phyloP scores from a whole-genome alignment of 257 asterid genomes.

The Dorcoceras hygrometricum region DNA sequence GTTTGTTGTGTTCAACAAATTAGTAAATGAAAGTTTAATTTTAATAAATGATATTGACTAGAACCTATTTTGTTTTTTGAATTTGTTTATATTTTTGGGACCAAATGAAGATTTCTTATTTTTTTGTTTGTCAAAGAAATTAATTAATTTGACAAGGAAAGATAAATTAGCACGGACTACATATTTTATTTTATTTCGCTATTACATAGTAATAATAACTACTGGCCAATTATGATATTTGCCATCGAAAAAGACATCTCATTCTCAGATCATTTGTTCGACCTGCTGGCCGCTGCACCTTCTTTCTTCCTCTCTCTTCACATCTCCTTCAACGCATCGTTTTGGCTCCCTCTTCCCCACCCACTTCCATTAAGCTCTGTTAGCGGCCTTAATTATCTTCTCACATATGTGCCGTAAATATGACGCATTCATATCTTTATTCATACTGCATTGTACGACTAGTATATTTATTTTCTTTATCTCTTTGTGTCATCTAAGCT shows the following conservation, averaged over 20 bases:
- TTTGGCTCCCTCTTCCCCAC: conserved; percentile 22
- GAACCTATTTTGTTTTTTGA: no score
- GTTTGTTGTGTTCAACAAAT: no score
- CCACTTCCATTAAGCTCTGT: conserved; percentile 22
- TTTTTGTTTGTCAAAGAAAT: no score
- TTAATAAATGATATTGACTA: no score
- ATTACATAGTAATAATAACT: no score
- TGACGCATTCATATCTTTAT: neutral
- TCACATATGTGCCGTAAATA: neutral
- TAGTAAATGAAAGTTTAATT: no score
- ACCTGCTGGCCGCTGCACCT: neutral
- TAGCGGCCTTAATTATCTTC: conserved; percentile 16
- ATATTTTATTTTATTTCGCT: no score
- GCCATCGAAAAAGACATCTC: conserved; percentile 27
- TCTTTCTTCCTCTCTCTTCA: conserved; percentile 1
- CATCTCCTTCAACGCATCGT: conserved; percentile 24
- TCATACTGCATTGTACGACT: conserved; percentile 26
- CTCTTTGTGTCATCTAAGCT: conserved; percentile 11
- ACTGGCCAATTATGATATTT: no score
- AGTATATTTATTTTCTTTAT: neutral
- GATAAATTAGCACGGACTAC: no score
- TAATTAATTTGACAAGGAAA: no score
- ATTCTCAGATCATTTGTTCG: conserved; percentile 11
- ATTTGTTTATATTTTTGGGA: no score
- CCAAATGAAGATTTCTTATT: no score